Percentiles rank a stretch among this genome's conserved stretches.
Evolutionary conservation across 2,329 filamentous ascomycete genomes (phyloP).

Genomic region (Cadophora sp.): DNA sequence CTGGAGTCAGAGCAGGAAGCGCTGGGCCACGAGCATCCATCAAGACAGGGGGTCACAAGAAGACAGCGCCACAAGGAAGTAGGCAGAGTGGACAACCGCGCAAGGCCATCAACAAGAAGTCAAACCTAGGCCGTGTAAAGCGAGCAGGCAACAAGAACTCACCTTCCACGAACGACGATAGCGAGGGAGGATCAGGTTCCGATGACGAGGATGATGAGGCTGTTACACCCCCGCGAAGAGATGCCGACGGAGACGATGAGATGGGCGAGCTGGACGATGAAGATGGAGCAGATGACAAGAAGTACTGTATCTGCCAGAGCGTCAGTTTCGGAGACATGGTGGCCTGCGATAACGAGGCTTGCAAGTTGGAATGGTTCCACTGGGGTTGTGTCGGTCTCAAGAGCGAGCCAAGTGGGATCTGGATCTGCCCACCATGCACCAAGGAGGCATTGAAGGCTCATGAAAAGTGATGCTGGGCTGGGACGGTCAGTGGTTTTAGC

Average conservation of each 20-base stretch:
- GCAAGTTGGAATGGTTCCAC: conserved; percentile 87
- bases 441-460: conserved; percentile 6
- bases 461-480: not conserved
- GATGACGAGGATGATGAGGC: conserved; percentile 57
- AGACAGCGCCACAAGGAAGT: conserved; percentile 43
- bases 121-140: conserved; percentile 68
- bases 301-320: conserved; percentile 84
- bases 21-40: conserved; percentile 60
- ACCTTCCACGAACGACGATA: conserved; percentile 68
- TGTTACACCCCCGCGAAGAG: conserved; percentile 52
- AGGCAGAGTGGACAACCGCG: conserved; percentile 42
- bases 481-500: conserved; percentile 8
- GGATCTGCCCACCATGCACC: conserved; percentile 70
- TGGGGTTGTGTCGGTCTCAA: conserved; percentile 76
- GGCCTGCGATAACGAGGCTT: conserved; percentile 83
- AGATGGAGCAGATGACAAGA: conserved; percentile 74
- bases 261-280: conserved; percentile 68
- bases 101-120: conserved; percentile 52
- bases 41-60: conserved; percentile 46
- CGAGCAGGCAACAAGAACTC: conserved; percentile 60
- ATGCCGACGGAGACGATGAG: conserved; percentile 58
- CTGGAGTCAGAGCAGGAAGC: conserved; percentile 58
- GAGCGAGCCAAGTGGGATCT: conserved; percentile 70
- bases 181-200: conserved; percentile 65
- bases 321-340: conserved; percentile 90